Evolutionary conservation across 768 basidiomycete species (phyloP), one percentile per base, ranked within the genome.

Genomic region (Pleurotus giganteus): DNA sequence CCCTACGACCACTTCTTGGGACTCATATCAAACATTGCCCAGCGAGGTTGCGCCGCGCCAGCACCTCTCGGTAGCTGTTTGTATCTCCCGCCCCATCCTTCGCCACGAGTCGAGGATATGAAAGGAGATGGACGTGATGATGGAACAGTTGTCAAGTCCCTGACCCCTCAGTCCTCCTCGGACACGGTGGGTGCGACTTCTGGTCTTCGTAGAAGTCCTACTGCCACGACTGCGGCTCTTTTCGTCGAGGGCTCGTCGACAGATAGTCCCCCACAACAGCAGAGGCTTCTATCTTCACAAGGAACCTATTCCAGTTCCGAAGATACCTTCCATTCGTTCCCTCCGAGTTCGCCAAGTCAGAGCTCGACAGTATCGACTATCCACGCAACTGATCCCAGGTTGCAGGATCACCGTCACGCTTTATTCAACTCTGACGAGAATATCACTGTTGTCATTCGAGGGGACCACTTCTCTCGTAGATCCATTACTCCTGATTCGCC

Each of bases 341-440:
- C 49, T 24, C 49, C 49, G 23, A 51, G 31, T 24, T 51, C 49
- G 7, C 34, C 49, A 26, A 51, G 49, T 23, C 32, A 37, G 26
- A 32, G 29, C 31, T 51, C 49, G 19, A 24, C 17, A 36, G 28
- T 31, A 15, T 31, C 47, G 29, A 21, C 49, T 15, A 26, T 37
- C 49, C 32, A 13, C 15, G 17, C 49, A 13, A 12, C 13, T 17
- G 49, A 34, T n/a, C 21, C 11, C 19, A 37, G 49, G 34, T 24
- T 37, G 9, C 49, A 36, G 15, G 29, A 37, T 9, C 32, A 39
- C 9, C 49, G 34, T 15, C 31, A 32, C 21, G 49, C 49, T 24
- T 37, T 51, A 9, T 51, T 51, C 34, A 51, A 51, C n/a, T 51
- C 49, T 4, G 49, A 51, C 49, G 49, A 51, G 49, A 37, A 39